Evolutionary conservation across 306 rosid species (phyloP).

Genomic region (Astragalus glycyphyllos): DNA sequence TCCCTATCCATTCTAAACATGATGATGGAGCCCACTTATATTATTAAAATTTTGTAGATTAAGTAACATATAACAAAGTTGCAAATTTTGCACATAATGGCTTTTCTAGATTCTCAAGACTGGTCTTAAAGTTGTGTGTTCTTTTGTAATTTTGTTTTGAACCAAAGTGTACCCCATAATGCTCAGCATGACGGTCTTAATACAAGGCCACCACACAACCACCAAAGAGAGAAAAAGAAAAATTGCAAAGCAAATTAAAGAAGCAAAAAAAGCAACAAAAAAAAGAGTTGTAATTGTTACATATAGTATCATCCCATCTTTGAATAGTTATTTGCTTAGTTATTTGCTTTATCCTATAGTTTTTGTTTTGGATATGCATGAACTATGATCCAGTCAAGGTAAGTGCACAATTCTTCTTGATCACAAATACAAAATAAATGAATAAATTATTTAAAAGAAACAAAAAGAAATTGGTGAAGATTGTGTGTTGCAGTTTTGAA

Average conservation of each 20-base stretch:
- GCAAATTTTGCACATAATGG: constrained; percentile 35
- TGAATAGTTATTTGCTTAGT: constrained; percentile 44
- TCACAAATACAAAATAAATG: not conserved
- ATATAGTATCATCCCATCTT: constrained; percentile 43
- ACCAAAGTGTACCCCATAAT: constrained; percentile 49
- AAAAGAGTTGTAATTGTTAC: constrained; percentile 49
- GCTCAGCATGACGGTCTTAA: no score
- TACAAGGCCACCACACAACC: constrained; percentile 48
- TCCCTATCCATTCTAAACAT: constrained; percentile 37
- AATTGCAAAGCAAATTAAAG: constrained; percentile 56
- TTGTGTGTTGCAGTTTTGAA: constrained; percentile 22
- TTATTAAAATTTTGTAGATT: constrained; percentile 36
- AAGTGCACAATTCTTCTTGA: not conserved
- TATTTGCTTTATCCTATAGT: constrained; percentile 39
- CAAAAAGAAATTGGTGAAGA: not conserved
- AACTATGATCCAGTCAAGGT: not conserved
- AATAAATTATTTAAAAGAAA: not conserved
- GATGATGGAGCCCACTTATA: constrained; percentile 50
- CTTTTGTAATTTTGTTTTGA: constrained; percentile 53
- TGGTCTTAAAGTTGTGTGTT: constrained; percentile 70
- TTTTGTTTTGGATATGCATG: constrained; percentile 17
- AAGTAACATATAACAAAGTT: constrained; percentile 32
- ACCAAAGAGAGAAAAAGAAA: constrained; percentile 51
- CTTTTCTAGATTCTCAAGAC: constrained; percentile 65
- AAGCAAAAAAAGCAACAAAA: constrained; percentile 48